Evolutionary conservation across 2,329 filamentous ascomycete genomes (phyloP).

Genomic region (Grosmannia clavigera): DNA sequence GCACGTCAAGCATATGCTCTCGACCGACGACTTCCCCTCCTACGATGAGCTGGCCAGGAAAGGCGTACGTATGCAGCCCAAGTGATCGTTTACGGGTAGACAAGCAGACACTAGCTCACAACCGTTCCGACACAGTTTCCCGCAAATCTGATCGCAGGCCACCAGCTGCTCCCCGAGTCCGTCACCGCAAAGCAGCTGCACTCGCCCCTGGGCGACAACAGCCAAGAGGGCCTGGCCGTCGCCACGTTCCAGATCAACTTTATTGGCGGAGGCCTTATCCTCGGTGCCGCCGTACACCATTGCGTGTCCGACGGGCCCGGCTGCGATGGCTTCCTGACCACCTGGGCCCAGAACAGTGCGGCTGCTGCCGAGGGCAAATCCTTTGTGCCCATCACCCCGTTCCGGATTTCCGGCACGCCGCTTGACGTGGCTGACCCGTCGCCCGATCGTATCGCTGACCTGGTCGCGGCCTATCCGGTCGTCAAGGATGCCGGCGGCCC

Average conservation of each 20-base stretch:
- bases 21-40: conserved; percentile 1
- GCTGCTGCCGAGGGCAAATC: conserved; percentile 10
- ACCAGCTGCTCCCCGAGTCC: not conserved
- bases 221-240: conserved; percentile 4
- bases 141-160: not conserved
- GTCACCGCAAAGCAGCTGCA: conserved; percentile 8
- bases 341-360: conserved; percentile 16
- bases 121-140: not conserved
- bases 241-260: conserved; percentile 17
- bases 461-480: not conserved
- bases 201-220: conserved; percentile 7
- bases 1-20: conserved; percentile 2
- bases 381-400: conserved; percentile 5
- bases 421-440: conserved; percentile 3
- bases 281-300: conserved; percentile 17
- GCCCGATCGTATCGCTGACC: not conserved
- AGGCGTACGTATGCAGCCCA: not conserved
- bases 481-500: conserved; percentile 6
- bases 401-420: not conserved
- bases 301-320: conserved; percentile 14
- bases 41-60: conserved; percentile 2
- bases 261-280: conserved; percentile 17
- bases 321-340: conserved; percentile 16
- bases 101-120: not conserved
- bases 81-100: not conserved